Base-by-base conservation (phyloP, 2,329 filamentous ascomycete species). In the Peltaster fructicola region DNA sequence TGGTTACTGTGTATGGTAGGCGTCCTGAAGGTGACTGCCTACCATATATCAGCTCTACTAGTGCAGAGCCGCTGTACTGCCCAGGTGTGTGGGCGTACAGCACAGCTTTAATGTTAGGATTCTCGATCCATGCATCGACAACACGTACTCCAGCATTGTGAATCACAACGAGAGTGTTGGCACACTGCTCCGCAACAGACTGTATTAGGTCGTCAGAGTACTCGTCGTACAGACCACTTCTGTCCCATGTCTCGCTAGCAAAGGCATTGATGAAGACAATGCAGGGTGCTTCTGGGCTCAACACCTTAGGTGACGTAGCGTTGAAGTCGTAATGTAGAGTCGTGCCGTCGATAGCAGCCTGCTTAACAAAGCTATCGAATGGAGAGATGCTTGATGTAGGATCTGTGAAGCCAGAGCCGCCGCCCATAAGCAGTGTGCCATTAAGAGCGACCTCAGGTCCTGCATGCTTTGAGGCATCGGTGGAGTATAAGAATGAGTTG, bases 201-300 rank as follows among this genome's bases (percentile, higher is more conserved):
- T 62, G 43, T n/a, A 61, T 57, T 5, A 61, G 24, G 26, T 41
- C 39, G 4, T 45, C 45, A 15, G 44, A 45, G 31, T 61, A 45
- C 45, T 52, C 57, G 36, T 59, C 55, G n/a, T 49, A 40, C 4
- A 61, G 42, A 5, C 43, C 41, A 4, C 31, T 30, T 11, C 59
- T 48, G 32, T 62, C 59, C n/a, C 35, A 41, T 21, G 49, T 55
- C 39, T 63, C 59, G 3, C 47, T 43, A 1, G 57, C 56, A 43
- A 48, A 61, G 8, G 42, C 63, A 61, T 70, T 72, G 29, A 70
- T 50, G 45, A 71, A 65, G 15, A 71, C 65, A n/a, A 71, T 50
- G 43, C 36, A 57, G 7, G 66, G 61, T n/a, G n/a, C n/a, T n/a
- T n/a, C n/a, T n/a, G n/a, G n/a, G n/a, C n/a, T n/a, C n/a, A n/a